phyloP scores from a whole-genome alignment of 306 rosid genomes.

The Glycine tomentella region DNA sequence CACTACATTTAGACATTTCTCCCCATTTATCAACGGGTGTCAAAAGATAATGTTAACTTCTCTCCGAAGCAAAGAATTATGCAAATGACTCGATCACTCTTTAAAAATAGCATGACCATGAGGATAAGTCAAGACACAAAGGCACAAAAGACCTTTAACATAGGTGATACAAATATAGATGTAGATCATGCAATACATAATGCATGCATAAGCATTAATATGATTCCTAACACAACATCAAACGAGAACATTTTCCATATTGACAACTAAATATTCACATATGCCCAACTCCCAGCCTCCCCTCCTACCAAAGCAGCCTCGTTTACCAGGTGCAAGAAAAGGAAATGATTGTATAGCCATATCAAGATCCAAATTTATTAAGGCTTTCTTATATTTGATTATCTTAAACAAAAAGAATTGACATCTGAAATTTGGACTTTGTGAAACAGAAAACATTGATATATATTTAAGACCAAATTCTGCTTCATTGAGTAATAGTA shows the following conservation, averaged over 20 bases:
- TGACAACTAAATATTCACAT: neutral
- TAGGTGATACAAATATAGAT: too few species aligned
- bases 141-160: too few species aligned
- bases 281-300: constrained; percentile 11
- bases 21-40: neutral
- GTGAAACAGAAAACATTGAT: neutral
- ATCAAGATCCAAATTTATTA: neutral
- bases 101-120: neutral
- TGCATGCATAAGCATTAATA: too few species aligned
- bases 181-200: too few species aligned
- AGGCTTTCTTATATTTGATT: constrained; percentile 1
- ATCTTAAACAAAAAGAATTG: constrained; percentile 25
- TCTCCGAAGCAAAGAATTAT: constrained; percentile 5
- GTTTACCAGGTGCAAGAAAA: constrained; percentile 7
- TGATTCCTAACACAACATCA: constrained; percentile 8
- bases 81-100: constrained; percentile 23
- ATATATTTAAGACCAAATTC: constrained; percentile 28
- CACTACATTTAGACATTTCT: neutral
- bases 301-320: constrained; percentile 15
- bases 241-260: neutral
- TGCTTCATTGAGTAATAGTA: constrained; percentile 1
- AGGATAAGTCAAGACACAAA: too few species aligned
- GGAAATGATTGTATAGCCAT: constrained; percentile 2
- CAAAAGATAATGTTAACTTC: neutral
- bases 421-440: constrained; percentile 29